Conservation (phyloP, 2,329 filamentous ascomycete species). For the Diaporthe amygdali region DNA sequence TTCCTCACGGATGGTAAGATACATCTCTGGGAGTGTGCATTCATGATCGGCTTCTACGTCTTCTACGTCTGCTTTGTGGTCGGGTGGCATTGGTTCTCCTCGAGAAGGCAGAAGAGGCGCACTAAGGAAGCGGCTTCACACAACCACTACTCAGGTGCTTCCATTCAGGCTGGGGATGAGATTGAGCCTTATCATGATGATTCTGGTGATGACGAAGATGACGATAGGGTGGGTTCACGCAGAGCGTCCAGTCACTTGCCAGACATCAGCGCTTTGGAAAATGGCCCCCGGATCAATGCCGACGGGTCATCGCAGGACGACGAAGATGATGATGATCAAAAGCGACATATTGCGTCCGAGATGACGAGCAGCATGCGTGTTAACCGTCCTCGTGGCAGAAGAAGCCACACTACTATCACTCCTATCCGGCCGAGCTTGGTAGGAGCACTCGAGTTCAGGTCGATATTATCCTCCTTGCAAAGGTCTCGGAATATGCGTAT, state of each 20-base stretch:
- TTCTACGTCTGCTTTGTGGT: slow-evolving; percentile 92
- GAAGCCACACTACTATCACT: slow-evolving; percentile 76
- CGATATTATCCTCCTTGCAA: slow-evolving; percentile 85
- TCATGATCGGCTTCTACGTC: slow-evolving; percentile 90
- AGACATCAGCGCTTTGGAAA: slow-evolving; percentile 31
- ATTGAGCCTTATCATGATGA: slow-evolving; percentile 70
- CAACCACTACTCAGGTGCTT: slow-evolving; percentile 71
- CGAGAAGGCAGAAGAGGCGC: slow-evolving; percentile 62
- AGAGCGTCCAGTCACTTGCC: slow-evolving; percentile 27
- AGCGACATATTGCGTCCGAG: slow-evolving; percentile 76
- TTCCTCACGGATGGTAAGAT: slow-evolving; percentile 87
- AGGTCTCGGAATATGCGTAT: slow-evolving; percentile 79
- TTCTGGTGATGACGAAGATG: slow-evolving; percentile 59
- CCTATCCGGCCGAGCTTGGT: slow-evolving; percentile 93
- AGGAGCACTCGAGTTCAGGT: slow-evolving; percentile 91
- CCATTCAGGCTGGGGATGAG: slow-evolving; percentile 57
- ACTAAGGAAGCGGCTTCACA: slow-evolving; percentile 75
- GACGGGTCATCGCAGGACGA: slow-evolving; percentile 36
- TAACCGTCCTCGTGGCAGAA: slow-evolving; percentile 67
- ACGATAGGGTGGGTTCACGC: slow-evolving; percentile 42
- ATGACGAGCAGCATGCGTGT: slow-evolving; percentile 94
- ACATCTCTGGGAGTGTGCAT: slow-evolving; percentile 84
- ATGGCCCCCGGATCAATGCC: slow-evolving; percentile 49
- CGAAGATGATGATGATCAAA: slow-evolving; percentile 55
- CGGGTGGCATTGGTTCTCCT: slow-evolving; percentile 87